These are phyloP conservation scores for Hippophae rhamnoides DNA, from an alignment of 306 rosid genomes.

Conservation along the genomic window DNA sequence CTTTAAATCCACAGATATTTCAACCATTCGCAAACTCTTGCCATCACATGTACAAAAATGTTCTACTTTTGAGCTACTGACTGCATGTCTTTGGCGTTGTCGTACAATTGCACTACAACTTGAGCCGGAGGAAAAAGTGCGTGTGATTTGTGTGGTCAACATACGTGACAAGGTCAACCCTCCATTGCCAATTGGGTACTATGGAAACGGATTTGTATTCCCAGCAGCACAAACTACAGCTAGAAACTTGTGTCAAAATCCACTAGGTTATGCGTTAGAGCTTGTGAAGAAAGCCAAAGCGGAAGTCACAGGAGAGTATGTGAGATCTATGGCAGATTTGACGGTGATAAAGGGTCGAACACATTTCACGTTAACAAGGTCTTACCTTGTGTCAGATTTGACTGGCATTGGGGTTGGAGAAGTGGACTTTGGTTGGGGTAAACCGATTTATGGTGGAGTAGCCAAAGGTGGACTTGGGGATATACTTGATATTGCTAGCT, in stretches of 20 bases:
- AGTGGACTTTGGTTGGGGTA: conserved; percentile 50
- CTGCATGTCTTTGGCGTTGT: conserved; percentile 13
- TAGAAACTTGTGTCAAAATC: conserved; percentile 25
- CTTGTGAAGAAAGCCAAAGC: conserved; percentile 21
- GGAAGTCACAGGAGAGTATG: not conserved
- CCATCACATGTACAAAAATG: not conserved
- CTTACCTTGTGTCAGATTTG: conserved; percentile 19
- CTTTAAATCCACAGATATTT: not conserved
- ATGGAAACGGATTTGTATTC: conserved; percentile 46
- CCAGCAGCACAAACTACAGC: conserved; percentile 36
- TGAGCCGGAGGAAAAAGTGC: not conserved
- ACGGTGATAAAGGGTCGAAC: conserved; percentile 24
- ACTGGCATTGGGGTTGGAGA: not conserved
- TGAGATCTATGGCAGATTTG: conserved; percentile 7
- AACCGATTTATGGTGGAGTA: conserved; percentile 24
- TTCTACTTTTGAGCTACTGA: conserved; percentile 9
- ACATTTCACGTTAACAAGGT: not conserved
- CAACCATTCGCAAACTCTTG: not conserved
- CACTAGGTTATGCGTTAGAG: conserved; percentile 41
- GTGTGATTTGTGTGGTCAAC: not conserved
- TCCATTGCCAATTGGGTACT: conserved; percentile 37
- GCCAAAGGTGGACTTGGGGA: conserved; percentile 1
- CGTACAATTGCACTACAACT: conserved; percentile 2
- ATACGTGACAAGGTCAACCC: not conserved
- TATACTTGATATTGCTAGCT: conserved; percentile 17